phyloP scores from a whole-genome alignment of 2,329 filamentous ascomycete species.

The Ceratocystis ficicola region DNA sequence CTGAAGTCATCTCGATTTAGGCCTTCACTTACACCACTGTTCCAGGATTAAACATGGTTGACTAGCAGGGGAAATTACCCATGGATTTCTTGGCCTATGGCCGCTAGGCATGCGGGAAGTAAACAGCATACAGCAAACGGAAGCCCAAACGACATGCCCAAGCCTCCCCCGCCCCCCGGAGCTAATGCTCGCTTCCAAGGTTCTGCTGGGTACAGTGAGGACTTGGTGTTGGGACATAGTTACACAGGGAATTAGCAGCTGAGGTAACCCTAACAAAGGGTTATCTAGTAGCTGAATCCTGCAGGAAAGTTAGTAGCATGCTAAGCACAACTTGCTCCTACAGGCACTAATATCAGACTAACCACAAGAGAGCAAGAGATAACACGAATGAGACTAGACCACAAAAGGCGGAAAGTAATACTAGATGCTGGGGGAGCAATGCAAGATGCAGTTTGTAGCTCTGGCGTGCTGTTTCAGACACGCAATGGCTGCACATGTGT shows the following conservation, averaged over 20 bases:
- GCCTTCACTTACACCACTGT: background rate
- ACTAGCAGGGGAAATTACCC: background rate
- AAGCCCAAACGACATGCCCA: background rate
- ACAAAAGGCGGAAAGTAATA: background rate
- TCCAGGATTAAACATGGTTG: too few relatives aligned
- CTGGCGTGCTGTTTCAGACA: background rate
- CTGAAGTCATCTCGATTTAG: background rate
- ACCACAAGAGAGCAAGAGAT: background rate
- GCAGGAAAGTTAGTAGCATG: background rate
- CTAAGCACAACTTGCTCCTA: background rate
- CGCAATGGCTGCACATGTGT: background rate
- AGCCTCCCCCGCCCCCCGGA: too few relatives aligned
- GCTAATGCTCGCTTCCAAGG: too few relatives aligned
- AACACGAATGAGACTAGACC: too few relatives aligned
- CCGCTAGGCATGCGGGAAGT: background rate
- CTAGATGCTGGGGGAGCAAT: background rate
- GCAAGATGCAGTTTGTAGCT: background rate
- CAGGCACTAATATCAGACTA: background rate
- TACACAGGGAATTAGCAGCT: background rate
- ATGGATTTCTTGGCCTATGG: background rate
- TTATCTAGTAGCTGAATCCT: background rate
- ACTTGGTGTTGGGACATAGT: background rate
- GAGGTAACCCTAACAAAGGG: background rate
- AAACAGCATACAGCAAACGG: background rate
- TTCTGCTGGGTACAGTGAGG: too few relatives aligned